Evolutionary conservation across 2,329 filamentous ascomycete genomes (phyloP).

Genomic region (Penicillium oxalicum): DNA sequence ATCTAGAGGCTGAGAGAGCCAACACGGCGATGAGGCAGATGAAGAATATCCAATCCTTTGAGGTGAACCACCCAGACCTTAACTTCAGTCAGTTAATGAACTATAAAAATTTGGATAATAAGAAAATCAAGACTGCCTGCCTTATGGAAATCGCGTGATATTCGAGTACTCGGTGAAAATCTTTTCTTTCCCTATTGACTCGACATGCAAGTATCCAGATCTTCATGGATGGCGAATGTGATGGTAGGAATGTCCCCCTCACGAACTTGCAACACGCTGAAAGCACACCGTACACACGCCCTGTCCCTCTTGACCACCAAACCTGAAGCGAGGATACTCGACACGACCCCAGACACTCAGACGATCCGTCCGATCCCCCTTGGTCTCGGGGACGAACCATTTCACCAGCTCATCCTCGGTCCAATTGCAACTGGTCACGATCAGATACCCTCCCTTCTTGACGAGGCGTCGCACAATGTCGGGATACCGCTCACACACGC

Average conservation of each 20-base stretch:
- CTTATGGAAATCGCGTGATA: no score
- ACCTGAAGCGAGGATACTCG: constrained; percentile 79
- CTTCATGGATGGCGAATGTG: no score
- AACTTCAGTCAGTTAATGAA: no score
- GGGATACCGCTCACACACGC: constrained; percentile 70
- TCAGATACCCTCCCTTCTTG: constrained; percentile 62
- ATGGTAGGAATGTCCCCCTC: background rate
- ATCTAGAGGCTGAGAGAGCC: no score
- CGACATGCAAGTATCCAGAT: no score
- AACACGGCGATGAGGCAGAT: no score
- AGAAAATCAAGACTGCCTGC: no score
- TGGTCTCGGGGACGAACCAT: constrained; percentile 62
- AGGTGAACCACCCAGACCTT: no score
- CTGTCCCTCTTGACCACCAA: constrained; percentile 82
- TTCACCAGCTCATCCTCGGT: constrained; percentile 75
- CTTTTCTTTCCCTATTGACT: no score
- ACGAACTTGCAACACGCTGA: constrained; percentile 39
- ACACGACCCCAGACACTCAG: constrained; percentile 63
- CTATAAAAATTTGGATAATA: no score
- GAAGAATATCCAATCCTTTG: no score
- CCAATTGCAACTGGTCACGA: constrained; percentile 98
- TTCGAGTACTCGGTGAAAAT: no score
- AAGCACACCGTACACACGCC: constrained; percentile 86
- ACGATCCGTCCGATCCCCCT: constrained; percentile 24
- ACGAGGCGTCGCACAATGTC: constrained; percentile 63